Evolutionary conservation across 129 eudicot genomes (phyloP), one percentile per base, ranked within the genome.

Genomic region (Cynara cardunculus): DNA sequence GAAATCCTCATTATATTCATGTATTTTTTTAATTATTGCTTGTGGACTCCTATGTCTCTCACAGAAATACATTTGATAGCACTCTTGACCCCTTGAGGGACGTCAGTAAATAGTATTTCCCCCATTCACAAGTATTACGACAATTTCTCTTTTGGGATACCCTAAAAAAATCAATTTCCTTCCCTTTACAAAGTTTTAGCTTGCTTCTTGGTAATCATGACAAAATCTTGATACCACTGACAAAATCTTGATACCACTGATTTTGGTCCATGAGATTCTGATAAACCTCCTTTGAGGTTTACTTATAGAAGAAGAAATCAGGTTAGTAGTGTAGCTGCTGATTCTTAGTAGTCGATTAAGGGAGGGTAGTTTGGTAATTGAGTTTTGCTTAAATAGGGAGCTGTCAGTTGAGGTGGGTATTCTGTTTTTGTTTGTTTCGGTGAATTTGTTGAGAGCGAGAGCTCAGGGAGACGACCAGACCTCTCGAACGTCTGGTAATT

Each of bases 11-110:
- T 49, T 69, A 28, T 49, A 78, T 69, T 78, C 75, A 44, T 25
- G 6, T 28, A 5, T 11, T 41, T 66, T 68, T 9, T n/a, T 16
- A 68, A 68, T n/a, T 41, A 68, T 27, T 68, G 82, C 67, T 41
- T 78, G 37, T 69, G 68, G 68, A 78, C 75, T 78, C 31, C 27
- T 21, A 25, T 44, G 41, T 78, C 24, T 66, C 64, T 19, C 41
- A 64, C 9, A 34, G 18, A 21, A 76, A 76, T 21, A 22, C 30
- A 19, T 62, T 22, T 76, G 25, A 76, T 62, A 25, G 78, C 66
- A 13, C 25, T 44, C 78, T 73, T 41, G 78, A 73, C 5, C n/a
- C 68, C 34, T 25, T 12, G 2, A 25, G 21, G 35, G 37, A 44
- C 19, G 7, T 26, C 67, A 16, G 34, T 5, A 24, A 27, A 21